These are phyloP conservation scores for Parachlorella kessleri DNA, from an alignment of 139 green algal genomes.

Conservation along the genomic window DNA sequence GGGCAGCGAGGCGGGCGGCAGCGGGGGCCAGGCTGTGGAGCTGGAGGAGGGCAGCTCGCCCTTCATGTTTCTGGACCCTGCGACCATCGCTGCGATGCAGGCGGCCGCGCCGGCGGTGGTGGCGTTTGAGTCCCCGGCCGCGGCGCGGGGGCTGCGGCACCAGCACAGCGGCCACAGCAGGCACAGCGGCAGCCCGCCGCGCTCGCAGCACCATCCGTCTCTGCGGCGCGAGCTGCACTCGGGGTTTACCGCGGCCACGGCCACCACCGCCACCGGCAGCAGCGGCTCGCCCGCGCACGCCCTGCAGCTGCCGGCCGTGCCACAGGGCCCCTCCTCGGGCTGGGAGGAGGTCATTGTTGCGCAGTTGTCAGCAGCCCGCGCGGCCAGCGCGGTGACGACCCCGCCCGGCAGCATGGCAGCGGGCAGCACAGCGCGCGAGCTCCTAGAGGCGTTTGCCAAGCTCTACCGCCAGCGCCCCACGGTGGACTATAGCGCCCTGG, in stretches of 20 bases:
- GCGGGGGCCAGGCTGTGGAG: neutral
- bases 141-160: neutral
- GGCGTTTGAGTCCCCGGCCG: neutral
- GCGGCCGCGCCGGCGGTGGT: neutral
- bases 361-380: neutral
- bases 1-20: too few relatives aligned
- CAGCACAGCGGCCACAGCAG: neutral
- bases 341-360: neutral
- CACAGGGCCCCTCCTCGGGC: neutral
- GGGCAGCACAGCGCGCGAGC: constrained; percentile 30
- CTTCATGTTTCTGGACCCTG: neutral
- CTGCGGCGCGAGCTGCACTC: neutral
- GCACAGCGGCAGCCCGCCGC: neutral
- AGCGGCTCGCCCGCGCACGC: neutral
- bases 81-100: neutral
- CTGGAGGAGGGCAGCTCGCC: neutral
- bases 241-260: neutral
- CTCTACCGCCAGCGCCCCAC: constrained; percentile 34
- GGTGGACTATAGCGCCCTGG: constrained; percentile 32
- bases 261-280: neutral
- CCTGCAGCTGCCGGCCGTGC: neutral
- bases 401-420: neutral
- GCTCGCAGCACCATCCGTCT: too few relatives aligned
- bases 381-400: neutral
- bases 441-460: constrained; percentile 41